phyloP scores from a whole-genome alignment of 1,284 basidiomycete species.

The Trichosporon sp. region DNA sequence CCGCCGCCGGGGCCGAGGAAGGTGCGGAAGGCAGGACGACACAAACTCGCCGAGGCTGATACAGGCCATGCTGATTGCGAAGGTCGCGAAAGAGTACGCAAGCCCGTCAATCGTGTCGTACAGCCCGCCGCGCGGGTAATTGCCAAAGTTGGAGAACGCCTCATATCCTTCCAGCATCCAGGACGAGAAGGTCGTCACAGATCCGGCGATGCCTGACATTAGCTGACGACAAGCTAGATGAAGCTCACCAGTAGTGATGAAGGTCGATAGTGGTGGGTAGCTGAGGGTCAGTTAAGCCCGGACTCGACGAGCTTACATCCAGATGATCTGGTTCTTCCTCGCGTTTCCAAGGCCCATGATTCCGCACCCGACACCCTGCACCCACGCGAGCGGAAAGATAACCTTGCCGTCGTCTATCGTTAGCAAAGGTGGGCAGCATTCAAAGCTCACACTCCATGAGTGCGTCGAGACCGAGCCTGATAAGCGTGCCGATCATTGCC shows the following conservation, averaged over 20 bases:
- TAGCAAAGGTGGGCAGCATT: not conserved
- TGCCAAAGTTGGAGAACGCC: constrained; percentile 75
- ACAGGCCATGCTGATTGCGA: constrained; percentile 66
- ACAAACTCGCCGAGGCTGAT: constrained; percentile 49
- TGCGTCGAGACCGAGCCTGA: constrained; percentile 72
- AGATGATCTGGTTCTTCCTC: constrained; percentile 69
- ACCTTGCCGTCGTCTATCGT: constrained; percentile 62
- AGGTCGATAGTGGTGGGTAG: constrained; percentile 84
- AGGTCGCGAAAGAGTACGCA: constrained; percentile 76
- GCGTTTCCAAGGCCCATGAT: constrained; percentile 81
- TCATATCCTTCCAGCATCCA: constrained; percentile 90
- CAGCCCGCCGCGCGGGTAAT: constrained; percentile 68
- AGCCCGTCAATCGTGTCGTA: constrained; percentile 80
- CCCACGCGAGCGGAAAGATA: constrained; percentile 83
- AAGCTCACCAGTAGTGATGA: constrained; percentile 75
- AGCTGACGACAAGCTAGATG: constrained; percentile 14
- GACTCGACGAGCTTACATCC: constrained; percentile 65
- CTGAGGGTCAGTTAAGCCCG: constrained; percentile 57
- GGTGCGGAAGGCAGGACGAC: constrained; percentile 59
- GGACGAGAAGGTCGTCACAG: constrained; percentile 91
- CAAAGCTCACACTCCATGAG: constrained; percentile 59
- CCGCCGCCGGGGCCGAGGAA: constrained; percentile 66
- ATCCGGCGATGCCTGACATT: constrained; percentile 83
- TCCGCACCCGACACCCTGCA: constrained; percentile 85
- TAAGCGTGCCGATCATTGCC: constrained; percentile 75